Base-by-base conservation (phyloP, 1,284 basidiomycete genomes). In the Rhodotorula sp. region DNA sequence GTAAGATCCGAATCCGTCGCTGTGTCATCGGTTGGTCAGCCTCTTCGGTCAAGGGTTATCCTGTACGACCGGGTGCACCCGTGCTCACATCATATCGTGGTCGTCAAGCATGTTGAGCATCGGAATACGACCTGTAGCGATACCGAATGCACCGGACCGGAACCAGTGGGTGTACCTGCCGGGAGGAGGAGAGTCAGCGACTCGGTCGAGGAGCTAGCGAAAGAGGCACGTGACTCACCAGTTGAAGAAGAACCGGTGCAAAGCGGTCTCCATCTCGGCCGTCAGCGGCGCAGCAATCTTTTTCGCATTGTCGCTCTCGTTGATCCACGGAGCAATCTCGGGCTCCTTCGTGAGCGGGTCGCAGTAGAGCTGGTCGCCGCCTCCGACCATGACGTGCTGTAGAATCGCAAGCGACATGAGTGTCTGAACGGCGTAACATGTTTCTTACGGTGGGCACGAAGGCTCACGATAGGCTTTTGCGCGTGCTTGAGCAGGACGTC, bases 401-500 rank as follows among this genome's bases (percentile, higher is more conserved):
- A 17, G 3, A 22, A 18, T 33, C 0, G 14, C 6, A 26, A 22
- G 49, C 37, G 2, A 3, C 8, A 82, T 93, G 82, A 8, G 61
- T 2, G 24, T 18, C 6, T 3, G 57, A 29, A 3, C 29, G 14
- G 6, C 12, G 85, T 87, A 79, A 98, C 95, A 20, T 44, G 10
- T 18, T 12, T 42, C 10, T 42, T 42, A 12, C 37, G 37, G 14
- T 42, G 12, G 37, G n/a, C 20, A 29, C 6, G 44, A 20, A 54
- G 58, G 37, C 64, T 42, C 30, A 67, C 66, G 80, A 92, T 95
- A 0, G 95, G 93, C 70, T 84, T 83, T 75, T 87, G 84, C 3
- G 85, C 84, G 78, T 99, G 95, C 75, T 90, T 88, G 55, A 85
- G 82, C 44, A 99, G 85, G 54, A 98, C 81, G 81, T 99, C 95